Percentiles rank a stretch among this genome's conserved stretches.
Evolutionary conservation across 768 basidiomycete species (phyloP).

Genomic region (Russula brevipes): DNA sequence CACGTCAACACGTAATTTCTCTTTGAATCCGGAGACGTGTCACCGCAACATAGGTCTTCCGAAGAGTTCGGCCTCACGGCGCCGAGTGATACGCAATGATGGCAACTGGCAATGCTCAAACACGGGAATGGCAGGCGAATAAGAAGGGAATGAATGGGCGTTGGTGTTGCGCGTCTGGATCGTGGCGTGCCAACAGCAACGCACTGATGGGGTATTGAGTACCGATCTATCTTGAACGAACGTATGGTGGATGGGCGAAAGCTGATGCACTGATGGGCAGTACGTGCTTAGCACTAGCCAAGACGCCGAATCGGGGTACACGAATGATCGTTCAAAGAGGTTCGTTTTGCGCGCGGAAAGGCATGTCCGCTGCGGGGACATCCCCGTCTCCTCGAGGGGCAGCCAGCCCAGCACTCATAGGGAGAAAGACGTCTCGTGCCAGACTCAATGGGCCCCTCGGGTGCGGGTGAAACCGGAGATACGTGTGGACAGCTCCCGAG

Average conservation of each 20-base stretch:
- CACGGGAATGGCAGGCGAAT: background rate
- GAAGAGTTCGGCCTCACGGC: constrained; percentile 13
- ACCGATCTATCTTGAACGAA: constrained; percentile 3
- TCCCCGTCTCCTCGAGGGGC: constrained; percentile 5
- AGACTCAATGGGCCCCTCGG: too few species aligned
- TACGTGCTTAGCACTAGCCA: background rate
- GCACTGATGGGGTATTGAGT: background rate
- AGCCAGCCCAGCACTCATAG: background rate
- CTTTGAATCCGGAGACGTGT: constrained; percentile 5
- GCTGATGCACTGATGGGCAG: background rate
- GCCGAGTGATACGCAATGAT: background rate
- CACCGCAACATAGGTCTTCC: constrained; percentile 11
- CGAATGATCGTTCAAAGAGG: constrained; percentile 3
- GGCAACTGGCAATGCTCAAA: background rate
- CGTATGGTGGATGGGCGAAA: background rate
- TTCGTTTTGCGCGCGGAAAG: background rate
- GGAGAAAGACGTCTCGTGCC: too few species aligned
- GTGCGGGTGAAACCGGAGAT: background rate
- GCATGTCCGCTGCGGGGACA: constrained; percentile 6
- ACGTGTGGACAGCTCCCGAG: constrained; percentile 7
- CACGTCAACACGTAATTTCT: constrained; percentile 12
- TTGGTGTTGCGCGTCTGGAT: background rate
- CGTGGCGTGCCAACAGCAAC: background rate
- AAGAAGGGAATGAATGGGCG: background rate
- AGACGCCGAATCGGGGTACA: background rate